Conservation (phyloP, 1,284 basidiomycete species). For the Serendipita sp. region DNA sequence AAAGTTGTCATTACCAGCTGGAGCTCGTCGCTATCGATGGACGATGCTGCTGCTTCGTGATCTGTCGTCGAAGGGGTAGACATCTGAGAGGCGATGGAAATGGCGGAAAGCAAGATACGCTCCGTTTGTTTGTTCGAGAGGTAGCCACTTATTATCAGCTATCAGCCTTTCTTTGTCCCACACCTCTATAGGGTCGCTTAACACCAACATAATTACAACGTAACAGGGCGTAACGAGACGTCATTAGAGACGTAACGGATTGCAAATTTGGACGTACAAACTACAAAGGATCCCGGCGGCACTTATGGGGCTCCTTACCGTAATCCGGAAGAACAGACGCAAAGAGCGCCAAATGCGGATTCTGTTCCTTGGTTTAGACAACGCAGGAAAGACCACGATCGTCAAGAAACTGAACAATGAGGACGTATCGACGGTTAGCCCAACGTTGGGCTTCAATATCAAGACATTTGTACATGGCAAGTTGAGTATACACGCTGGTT, state of each 20-base stretch:
- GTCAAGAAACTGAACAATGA: slow-evolving; percentile 87
- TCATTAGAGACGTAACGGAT: too few species aligned
- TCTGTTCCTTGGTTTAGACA: slow-evolving; percentile 98
- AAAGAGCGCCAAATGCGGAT: slow-evolving; percentile 95
- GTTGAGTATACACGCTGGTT: slow-evolving; percentile 34
- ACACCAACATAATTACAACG: too few species aligned
- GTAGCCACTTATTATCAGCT: background rate
- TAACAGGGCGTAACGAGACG: too few species aligned
- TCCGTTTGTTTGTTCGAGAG: background rate
- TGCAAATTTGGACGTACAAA: too few species aligned
- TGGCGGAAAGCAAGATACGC: background rate
- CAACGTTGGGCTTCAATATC: slow-evolving; percentile 97
- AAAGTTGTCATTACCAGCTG: slow-evolving; percentile 41
- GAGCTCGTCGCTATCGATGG: slow-evolving; percentile 38
- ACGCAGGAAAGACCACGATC: slow-evolving; percentile 98
- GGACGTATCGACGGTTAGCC: slow-evolving; percentile 76
- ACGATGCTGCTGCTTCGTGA: background rate
- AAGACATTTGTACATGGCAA: slow-evolving; percentile 84
- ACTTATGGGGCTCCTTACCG: slow-evolving; percentile 80
- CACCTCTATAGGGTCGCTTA: background rate
- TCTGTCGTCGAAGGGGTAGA: background rate
- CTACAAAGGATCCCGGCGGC: background rate
- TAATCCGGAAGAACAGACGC: slow-evolving; percentile 90
- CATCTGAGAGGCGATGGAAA: background rate
- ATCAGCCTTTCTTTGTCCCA: background rate